phyloP scores from a whole-genome alignment of 2,329 filamentous ascomycete genomes.

The Calonectria montana region DNA sequence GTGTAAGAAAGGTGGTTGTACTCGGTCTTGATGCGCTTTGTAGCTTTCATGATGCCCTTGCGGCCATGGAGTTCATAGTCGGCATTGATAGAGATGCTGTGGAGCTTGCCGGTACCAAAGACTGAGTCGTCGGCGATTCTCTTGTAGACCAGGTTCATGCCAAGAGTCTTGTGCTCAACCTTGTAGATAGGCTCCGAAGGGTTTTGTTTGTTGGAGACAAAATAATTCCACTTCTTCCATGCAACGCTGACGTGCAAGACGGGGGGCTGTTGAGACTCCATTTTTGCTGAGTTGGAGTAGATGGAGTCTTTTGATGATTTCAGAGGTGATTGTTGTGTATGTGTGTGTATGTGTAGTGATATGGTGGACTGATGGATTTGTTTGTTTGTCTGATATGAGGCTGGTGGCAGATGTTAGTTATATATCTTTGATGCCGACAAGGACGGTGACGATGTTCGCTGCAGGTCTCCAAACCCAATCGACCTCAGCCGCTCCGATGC shows the following conservation, averaged over 20 bases:
- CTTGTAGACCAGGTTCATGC: constrained; percentile 1
- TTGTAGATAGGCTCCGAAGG: neutral
- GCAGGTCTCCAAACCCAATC: neutral
- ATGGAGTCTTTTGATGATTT: neutral
- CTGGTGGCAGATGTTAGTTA: neutral
- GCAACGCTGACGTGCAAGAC: neutral
- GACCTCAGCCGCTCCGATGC: neutral
- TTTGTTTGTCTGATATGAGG: neutral
- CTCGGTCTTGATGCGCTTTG: constrained; percentile 30
- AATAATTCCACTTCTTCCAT: constrained; percentile 1
- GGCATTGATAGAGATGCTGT: constrained; percentile 35
- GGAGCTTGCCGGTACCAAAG: constrained; percentile 31
- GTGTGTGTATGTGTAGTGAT: neutral
- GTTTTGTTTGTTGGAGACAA: neutral
- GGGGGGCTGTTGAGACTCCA: neutral
- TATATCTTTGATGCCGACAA: neutral
- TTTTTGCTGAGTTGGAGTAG: neutral
- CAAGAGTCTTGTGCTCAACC: neutral
- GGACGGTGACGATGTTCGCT: neutral
- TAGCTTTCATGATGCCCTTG: constrained; percentile 34
- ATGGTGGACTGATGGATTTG: neutral
- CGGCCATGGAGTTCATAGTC: constrained; percentile 33
- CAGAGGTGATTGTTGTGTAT: neutral
- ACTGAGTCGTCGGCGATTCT: neutral
- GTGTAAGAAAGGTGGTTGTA: constrained; percentile 36